These are phyloP conservation scores for Malus asiatica DNA, from an alignment of 306 rosid genomes.

Conservation along the genomic window DNA sequence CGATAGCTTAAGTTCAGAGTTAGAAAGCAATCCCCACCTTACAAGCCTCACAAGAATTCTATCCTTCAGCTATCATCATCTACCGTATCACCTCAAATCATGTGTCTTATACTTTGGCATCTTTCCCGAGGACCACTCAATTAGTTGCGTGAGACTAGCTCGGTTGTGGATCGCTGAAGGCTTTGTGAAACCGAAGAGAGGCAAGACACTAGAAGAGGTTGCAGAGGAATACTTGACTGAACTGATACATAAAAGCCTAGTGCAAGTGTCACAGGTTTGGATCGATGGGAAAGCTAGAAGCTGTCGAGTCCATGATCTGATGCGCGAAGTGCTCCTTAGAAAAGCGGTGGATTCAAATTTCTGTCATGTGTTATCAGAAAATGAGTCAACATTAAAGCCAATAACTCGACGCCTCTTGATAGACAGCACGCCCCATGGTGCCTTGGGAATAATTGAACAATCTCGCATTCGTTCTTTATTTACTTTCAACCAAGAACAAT, in stretches of 20 bases:
- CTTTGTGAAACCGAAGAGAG: neutral
- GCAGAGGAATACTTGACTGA: conserved; percentile 6
- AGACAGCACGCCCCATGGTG: neutral
- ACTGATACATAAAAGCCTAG: neutral
- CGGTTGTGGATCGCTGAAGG: conserved; percentile 24
- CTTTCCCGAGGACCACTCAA: neutral
- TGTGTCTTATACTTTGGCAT: conserved; percentile 18
- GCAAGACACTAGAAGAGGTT: conserved; percentile 1
- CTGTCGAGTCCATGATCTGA: conserved; percentile 7
- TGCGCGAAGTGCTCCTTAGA: neutral
- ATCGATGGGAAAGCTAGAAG: neutral
- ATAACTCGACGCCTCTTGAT: neutral
- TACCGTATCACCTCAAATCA: conserved; percentile 17
- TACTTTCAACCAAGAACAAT: neutral
- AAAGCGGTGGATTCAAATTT: neutral
- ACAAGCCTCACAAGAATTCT: neutral
- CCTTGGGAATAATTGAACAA: neutral
- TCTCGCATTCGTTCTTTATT: neutral
- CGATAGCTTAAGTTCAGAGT: neutral
- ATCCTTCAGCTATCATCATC: conserved; percentile 2
- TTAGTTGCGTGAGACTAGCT: neutral
- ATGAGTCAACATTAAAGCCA: neutral
- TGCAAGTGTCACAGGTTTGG: neutral
- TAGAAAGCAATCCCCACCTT: conserved; percentile 5
- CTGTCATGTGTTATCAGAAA: neutral